Percentiles rank a stretch among this genome's conserved stretches.
These are phyloP conservation scores for Sindora glabra DNA, from an alignment of 306 rosid genomes.

Conservation along the genomic window DNA sequence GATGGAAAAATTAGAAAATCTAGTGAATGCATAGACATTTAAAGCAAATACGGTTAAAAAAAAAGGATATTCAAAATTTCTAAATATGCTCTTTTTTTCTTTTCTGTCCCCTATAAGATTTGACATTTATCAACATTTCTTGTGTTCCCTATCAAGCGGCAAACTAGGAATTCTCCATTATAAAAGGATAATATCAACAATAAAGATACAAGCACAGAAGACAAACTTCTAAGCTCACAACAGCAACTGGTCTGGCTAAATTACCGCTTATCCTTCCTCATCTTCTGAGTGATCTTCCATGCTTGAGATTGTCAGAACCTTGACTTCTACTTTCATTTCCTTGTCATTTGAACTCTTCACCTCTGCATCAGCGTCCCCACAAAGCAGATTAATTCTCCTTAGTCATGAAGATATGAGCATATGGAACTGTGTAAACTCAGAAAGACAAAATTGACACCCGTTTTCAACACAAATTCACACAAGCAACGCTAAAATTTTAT, in stretches of 20 bases:
- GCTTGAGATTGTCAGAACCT: slow-evolving; percentile 33
- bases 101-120: background rate
- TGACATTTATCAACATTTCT: background rate
- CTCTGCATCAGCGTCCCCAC: slow-evolving; percentile 26
- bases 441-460: background rate
- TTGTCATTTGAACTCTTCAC: slow-evolving; percentile 25
- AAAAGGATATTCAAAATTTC: background rate
- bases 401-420: background rate
- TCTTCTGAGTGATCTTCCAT: slow-evolving; percentile 32
- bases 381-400: slow-evolving; percentile 11
- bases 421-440: background rate
- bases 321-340: slow-evolving; percentile 44
- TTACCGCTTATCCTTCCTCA: slow-evolving; percentile 42
- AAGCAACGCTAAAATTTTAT: background rate
- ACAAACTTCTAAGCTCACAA: slow-evolving; percentile 29
- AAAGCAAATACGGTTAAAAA: background rate
- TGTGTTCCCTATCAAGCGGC: background rate
- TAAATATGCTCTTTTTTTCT: background rate
- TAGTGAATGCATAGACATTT: no score
- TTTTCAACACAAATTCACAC: background rate
- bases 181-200: background rate
- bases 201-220: slow-evolving; percentile 5
- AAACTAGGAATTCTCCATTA: background rate
- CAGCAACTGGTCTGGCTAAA: slow-evolving; percentile 24
- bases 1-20: no score